These are phyloP conservation scores for Celoporthe dispersa DNA, from an alignment of 2,329 filamentous ascomycete genomes.

Conservation along the genomic window DNA sequence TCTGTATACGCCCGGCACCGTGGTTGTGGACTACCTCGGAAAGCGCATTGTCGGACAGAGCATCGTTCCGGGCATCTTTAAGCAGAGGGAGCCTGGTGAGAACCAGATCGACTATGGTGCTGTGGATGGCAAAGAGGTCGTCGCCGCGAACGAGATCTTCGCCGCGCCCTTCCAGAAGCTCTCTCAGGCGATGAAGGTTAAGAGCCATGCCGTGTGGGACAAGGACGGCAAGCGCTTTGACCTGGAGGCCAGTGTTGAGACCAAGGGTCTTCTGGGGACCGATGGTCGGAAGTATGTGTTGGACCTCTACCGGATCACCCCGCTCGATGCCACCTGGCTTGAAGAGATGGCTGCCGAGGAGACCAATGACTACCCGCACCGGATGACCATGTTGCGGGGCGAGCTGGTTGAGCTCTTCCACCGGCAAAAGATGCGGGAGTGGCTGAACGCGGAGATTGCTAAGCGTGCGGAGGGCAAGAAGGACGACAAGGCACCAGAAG, in stretches of 20 bases:
- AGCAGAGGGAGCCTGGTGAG: constrained; percentile 95
- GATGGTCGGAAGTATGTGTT: constrained; percentile 98
- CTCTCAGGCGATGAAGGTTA: constrained; percentile 87
- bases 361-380: constrained; percentile 76
- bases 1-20: constrained; percentile 92
- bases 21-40: constrained; percentile 95
- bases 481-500: constrained; percentile 37
- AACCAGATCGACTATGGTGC: constrained; percentile 99
- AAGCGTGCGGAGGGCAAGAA: constrained; percentile 56
- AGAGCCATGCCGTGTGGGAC: constrained; percentile 97
- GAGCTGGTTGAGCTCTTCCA: constrained; percentile 89
- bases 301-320: constrained; percentile 92
- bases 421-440: constrained; percentile 85
- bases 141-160: constrained; percentile 89
- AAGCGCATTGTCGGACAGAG: constrained; percentile 97
- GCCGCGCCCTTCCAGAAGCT: constrained; percentile 84
- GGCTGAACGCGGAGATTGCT: constrained; percentile 78
- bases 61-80: constrained; percentile 98
- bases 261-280: constrained; percentile 95
- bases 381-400: constrained; percentile 90
- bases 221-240: constrained; percentile 91
- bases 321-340: constrained; percentile 87
- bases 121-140: constrained; percentile 94
- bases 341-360: constrained; percentile 68
- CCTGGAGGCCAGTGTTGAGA: constrained; percentile 94